Evolutionary conservation across 768 basidiomycete species (phyloP).

Genomic region (Lyophyllum atratum): DNA sequence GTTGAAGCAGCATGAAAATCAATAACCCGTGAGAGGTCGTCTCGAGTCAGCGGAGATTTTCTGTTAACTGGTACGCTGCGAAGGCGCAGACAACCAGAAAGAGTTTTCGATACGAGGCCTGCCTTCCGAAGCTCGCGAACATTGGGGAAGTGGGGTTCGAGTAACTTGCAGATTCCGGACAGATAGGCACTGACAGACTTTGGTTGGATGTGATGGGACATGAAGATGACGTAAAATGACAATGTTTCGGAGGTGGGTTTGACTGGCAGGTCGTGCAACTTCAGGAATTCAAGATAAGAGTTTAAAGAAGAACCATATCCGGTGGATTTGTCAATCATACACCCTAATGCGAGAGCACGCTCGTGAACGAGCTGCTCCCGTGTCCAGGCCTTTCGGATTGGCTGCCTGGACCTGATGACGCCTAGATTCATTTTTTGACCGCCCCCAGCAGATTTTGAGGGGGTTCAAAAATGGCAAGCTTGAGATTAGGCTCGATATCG

Average conservation of each 20-base stretch:
- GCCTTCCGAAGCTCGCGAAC: conserved; percentile 19
- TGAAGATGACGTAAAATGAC: conserved; percentile 34
- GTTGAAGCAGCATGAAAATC: background rate
- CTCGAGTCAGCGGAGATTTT: background rate
- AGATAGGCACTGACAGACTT: conserved; percentile 35
- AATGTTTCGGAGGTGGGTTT: conserved; percentile 40
- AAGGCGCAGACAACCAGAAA: conserved; percentile 13
- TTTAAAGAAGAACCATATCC: conserved; percentile 34
- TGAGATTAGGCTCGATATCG: background rate
- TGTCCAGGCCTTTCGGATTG: conserved; percentile 29
- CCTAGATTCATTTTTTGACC: conserved; percentile 16
- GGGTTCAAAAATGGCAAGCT: conserved; percentile 11
- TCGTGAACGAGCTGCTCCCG: conserved; percentile 20
- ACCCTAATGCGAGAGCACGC: conserved; percentile 32
- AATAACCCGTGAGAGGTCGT: background rate
- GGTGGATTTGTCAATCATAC: conserved; percentile 26
- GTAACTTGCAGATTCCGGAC: conserved; percentile 35
- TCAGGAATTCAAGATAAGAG: conserved; percentile 38
- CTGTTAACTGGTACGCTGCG: background rate
- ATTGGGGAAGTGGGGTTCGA: conserved; percentile 31
- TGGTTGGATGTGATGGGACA: conserved; percentile 37
- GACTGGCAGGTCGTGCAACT: conserved; percentile 30
- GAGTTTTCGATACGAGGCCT: conserved; percentile 23
- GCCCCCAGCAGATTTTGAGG: conserved; percentile 24
- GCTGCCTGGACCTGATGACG: conserved; percentile 23